Conservation (phyloP, 371 early-diverging fungal genomes). For the Mortierella sp. region DNA sequence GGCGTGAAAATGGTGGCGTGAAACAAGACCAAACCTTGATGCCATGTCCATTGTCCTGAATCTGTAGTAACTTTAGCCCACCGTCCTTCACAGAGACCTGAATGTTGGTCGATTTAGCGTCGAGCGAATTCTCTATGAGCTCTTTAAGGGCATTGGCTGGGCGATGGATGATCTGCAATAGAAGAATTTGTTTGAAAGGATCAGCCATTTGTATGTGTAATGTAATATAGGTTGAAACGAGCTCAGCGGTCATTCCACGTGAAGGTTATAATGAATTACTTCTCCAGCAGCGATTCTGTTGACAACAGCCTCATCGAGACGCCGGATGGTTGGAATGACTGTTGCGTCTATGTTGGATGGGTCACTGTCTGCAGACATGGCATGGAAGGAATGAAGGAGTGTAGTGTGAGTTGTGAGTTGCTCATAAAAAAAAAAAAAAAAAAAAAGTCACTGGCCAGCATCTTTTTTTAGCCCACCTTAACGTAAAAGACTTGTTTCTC, state of each 20-base stretch:
- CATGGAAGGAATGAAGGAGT: too few species aligned
- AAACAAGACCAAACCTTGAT: constrained; percentile 61
- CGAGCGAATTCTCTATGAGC: constrained; percentile 97
- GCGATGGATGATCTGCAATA: constrained; percentile 86
- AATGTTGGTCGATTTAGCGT: constrained; percentile 93
- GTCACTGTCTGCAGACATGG: constrained; percentile 19
- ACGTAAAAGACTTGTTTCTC: neutral
- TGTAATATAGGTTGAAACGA: neutral
- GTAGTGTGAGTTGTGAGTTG: neutral
- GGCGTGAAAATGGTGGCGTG: constrained; percentile 8
- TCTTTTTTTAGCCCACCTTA: neutral
- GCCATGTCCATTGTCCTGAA: constrained; percentile 98
- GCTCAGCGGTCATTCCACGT: neutral
- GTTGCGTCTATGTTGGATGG: constrained; percentile 5
- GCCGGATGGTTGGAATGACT: constrained; percentile 64
- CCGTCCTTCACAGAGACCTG: constrained; percentile 87
- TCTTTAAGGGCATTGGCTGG: constrained; percentile 98
- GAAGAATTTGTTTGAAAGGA: neutral
- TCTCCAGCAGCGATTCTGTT: constrained; percentile 98
- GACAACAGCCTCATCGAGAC: constrained; percentile 84
- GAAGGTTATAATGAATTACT: constrained; percentile 58
- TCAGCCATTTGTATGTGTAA: constrained; percentile 13
- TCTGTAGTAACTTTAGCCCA: constrained; percentile 91
- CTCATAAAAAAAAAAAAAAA: neutral
- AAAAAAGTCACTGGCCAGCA: neutral